Conservation (phyloP, 306 rosid species). For the Glycyrrhiza uralensis region DNA sequence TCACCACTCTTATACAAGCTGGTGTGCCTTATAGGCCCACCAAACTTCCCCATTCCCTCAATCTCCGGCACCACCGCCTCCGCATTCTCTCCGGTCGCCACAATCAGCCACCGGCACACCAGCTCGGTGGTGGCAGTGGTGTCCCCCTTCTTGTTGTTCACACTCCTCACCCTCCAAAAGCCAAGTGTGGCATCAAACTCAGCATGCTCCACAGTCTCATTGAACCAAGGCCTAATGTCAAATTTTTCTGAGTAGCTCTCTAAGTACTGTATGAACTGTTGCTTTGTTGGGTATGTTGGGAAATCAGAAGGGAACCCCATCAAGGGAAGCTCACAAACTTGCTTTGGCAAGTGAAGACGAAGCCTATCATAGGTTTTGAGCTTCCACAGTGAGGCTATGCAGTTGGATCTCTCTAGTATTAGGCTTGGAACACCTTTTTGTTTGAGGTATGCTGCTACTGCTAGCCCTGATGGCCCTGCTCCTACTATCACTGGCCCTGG, state of each 20-base stretch:
- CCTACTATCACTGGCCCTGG: slow-evolving; percentile 72
- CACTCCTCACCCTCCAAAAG: slow-evolving; percentile 52
- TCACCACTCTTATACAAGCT: slow-evolving; percentile 66
- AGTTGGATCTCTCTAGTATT: slow-evolving; percentile 66
- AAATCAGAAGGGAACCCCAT: slow-evolving; percentile 52
- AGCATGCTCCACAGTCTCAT: slow-evolving; percentile 48
- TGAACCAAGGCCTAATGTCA: slow-evolving; percentile 52
- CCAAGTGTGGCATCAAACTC: slow-evolving; percentile 48
- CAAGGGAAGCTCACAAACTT: slow-evolving; percentile 75
- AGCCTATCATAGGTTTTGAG: slow-evolving; percentile 75
- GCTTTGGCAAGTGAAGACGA: slow-evolving; percentile 68
- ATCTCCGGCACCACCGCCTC: slow-evolving; percentile 67
- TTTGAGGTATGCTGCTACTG: slow-evolving; percentile 73
- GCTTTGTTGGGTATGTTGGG: slow-evolving; percentile 77
- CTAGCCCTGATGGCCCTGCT: slow-evolving; percentile 85
- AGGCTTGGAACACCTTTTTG: slow-evolving; percentile 45
- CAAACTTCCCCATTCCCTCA: slow-evolving; percentile 52
- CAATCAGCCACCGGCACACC: slow-evolving; percentile 66
- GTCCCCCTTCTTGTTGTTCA: background rate
- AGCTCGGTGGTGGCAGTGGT: slow-evolving; percentile 36
- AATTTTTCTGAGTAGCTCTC: slow-evolving; percentile 47
- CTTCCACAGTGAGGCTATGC: slow-evolving; percentile 90
- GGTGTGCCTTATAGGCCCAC: slow-evolving; percentile 52
- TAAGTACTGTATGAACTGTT: slow-evolving; percentile 63
- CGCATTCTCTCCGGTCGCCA: slow-evolving; percentile 89